phyloP scores from a whole-genome alignment of 768 basidiomycete genomes.

The Suillus alpinus region DNA sequence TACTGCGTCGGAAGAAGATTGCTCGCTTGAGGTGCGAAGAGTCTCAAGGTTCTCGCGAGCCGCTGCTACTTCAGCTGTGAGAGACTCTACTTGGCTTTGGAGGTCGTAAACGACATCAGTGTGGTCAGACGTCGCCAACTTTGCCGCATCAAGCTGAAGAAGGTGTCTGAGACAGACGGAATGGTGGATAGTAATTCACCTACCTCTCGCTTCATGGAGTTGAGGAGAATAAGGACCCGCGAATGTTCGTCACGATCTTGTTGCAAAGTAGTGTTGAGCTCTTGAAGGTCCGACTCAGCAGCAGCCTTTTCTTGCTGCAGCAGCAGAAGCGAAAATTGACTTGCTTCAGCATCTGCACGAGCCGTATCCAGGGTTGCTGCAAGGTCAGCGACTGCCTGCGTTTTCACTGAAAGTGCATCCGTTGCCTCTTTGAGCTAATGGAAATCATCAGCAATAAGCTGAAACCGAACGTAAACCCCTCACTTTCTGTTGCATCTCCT shows the following conservation, averaged over 20 bases:
- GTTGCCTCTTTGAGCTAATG: slow-evolving; percentile 58
- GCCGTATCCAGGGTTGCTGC: slow-evolving; percentile 48
- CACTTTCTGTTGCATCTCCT: slow-evolving; percentile 63
- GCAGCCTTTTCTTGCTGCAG: slow-evolving; percentile 48
- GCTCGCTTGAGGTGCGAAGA: slow-evolving; percentile 45
- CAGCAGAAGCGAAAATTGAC: slow-evolving; percentile 40
- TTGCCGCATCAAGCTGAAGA: slow-evolving; percentile 51
- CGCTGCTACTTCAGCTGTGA: slow-evolving; percentile 49
- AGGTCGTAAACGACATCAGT: slow-evolving; percentile 46
- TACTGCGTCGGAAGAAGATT: slow-evolving; percentile 40
- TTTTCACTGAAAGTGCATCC: slow-evolving; percentile 53
- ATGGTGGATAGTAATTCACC: slow-evolving; percentile 13
- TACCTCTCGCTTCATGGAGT: slow-evolving; percentile 51
- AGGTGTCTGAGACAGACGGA: slow-evolving; percentile 5
- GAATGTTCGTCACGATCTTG: slow-evolving; percentile 30
- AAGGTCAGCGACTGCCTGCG: slow-evolving; percentile 43
- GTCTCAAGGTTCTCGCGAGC: slow-evolving; percentile 53
- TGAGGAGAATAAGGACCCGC: slow-evolving; percentile 31
- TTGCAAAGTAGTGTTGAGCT: slow-evolving; percentile 40
- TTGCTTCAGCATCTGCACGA: slow-evolving; percentile 46
- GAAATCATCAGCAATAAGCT: slow-evolving; percentile 1
- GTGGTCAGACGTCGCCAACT: slow-evolving; percentile 39
- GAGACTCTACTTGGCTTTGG: slow-evolving; percentile 44
- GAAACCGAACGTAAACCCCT: slow-evolving; percentile 5
- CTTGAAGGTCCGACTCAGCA: slow-evolving; percentile 47